Base-by-base conservation (phyloP, 148 eudicot genomes). In the Hydrangea macrophylla region DNA sequence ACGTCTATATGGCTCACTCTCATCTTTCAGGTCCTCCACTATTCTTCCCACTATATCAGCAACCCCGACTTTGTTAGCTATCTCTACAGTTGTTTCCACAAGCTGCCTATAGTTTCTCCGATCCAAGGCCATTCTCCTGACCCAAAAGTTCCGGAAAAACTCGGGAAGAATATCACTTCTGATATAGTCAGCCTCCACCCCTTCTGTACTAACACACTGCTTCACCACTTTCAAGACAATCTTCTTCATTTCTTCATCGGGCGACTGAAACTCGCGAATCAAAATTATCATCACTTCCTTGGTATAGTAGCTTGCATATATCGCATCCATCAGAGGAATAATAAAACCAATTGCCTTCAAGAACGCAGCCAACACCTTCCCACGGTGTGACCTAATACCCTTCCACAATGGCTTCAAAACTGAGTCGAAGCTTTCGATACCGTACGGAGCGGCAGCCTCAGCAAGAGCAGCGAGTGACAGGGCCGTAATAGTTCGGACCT, bases 241-340 rank as follows among this genome's bases (percentile, higher is more conserved):
- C 72, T 93, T 93, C 86, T 93, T 93, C 98, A 93, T 93, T 84
- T 93, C 96, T 79, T 93, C 98, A 80, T 93, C 98, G 23, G 96
- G 98, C 8, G 98, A 93, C 73, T 93, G 98, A 72, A 93, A 93
- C 82, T 93, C 98, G 25, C 97, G 90, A 39, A 93, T 93, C 72
- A 93, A 62, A 64, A 90, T 78, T 72, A 90, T 74, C 96, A 93
- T 90, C 59, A 93, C 98, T 72, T 93, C 98, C 77, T 93, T 93
- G 6, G 98, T 93, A 66, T 93, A 93, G 71, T 93, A 93, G 68
- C 98, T 90, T 33, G 98, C 98, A 78, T 93, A 93, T 17, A 93
- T 77, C 1, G 98, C 98, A 75, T 93, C 98, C 98, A 93, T 93
- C 59, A 93, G 74, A 48, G 96, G 98, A 78, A 93, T 90, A 61